Base-by-base conservation (phyloP, 768 basidiomycete species). In the Dacryopinax primogenitus region DNA sequence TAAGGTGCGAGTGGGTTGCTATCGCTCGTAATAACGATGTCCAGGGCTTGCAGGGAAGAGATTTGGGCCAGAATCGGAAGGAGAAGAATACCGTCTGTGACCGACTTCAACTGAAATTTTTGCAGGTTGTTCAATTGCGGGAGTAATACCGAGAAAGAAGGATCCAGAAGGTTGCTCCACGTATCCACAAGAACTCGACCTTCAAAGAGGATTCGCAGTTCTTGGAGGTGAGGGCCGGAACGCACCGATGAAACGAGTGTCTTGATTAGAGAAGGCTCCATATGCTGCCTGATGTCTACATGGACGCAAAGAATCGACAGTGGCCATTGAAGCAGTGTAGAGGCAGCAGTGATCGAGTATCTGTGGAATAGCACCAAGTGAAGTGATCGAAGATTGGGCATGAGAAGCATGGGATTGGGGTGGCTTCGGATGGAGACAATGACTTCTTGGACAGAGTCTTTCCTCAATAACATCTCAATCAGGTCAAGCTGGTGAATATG, bases 91-190 rank as follows among this genome's bases (percentile, higher is more conserved):
- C 51, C 51, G 51, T 32, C 51, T 23, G 51, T 58, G 51, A 58
- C 51, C 30, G 51, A 28, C 21, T 58, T 58, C 51, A 58, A 30
- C 15, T 58, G 23, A 6, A 58, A 18, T 9, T 3, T 58, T 13
- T 30, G 51, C 3, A 58, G 26, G 18, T 30, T 9, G 13, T 13
- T 26, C 15, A 58, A 30, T 58, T 58, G 13, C 3, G 26, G 51
- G 9, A 58, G 13, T 30, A 58, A 11, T 3, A 4, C 26, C 3
- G 51, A 26, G 18, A 58, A 28, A 13, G 30, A 3, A 58, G 51
- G 11, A 30, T 58, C 51, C 26, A 58, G 51, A 23, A 58, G 18
- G 51, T 58, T 58, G 51, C 51, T 58, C 51, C 51, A 58, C 9
- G 30, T 32, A 18, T 58, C 51, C 4, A 58, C 51, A 9, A 58